Percentiles rank a stretch among this genome's conserved stretches.
Evolutionary conservation across 768 basidiomycete species (phyloP).

Genomic region (Rhizopogon vinicolor): DNA sequence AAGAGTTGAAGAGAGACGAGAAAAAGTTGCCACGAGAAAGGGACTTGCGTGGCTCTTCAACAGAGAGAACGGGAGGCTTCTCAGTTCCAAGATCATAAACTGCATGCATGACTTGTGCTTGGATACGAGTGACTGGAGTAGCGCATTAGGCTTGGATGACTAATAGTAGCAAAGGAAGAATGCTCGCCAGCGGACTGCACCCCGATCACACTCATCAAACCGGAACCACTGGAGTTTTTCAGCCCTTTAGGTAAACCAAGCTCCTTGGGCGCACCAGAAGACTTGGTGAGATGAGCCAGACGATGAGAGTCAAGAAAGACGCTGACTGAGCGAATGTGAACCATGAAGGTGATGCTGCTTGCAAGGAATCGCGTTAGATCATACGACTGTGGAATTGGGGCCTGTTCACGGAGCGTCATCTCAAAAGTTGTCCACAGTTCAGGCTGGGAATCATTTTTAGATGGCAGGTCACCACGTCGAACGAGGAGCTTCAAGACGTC

Average conservation of each 20-base stretch:
- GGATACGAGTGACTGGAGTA: conserved; percentile 63
- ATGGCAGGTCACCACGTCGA: conserved; percentile 64
- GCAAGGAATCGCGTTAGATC: conserved; percentile 88
- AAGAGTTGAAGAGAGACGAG: conserved; percentile 29
- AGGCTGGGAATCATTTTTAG: conserved; percentile 23
- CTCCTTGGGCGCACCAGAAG: conserved; percentile 44
- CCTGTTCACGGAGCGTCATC: conserved; percentile 80
- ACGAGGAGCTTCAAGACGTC: conserved; percentile 60
- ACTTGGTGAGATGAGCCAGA: conserved; percentile 63
- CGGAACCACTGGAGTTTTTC: conserved; percentile 47
- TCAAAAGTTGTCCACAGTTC: conserved; percentile 83
- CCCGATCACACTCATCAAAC: conserved; percentile 64
- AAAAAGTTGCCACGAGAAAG: conserved; percentile 39
- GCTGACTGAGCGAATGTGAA: conserved; percentile 65
- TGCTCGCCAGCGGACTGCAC: conserved; percentile 61
- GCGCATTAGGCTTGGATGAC: conserved; percentile 1
- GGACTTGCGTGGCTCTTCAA: conserved; percentile 25
- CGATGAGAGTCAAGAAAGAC: conserved; percentile 81
- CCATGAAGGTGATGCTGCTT: conserved; percentile 93
- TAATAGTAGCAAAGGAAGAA: not conserved
- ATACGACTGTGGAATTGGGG: conserved; percentile 75
- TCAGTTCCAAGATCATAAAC: conserved; percentile 66
- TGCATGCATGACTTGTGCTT: conserved; percentile 77
- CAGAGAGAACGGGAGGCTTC: conserved; percentile 40
- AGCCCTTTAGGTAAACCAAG: conserved; percentile 54